Conservation (phyloP, 73 alveolate genomes). For the Tetrahymena malaccensis region DNA sequence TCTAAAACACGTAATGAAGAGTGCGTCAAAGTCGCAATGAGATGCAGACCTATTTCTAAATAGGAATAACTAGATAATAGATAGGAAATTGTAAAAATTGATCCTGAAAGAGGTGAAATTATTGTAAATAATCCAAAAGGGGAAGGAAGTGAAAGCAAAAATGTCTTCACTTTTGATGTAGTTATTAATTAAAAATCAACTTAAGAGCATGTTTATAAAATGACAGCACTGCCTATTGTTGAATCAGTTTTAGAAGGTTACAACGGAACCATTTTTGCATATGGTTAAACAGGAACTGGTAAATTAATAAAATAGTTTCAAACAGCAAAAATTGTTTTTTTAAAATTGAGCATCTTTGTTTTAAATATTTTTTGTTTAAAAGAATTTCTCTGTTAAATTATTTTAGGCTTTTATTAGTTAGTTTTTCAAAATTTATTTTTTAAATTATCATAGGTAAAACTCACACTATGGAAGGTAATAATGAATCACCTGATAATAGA, state of each 20-base stretch:
- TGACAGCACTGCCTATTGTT: slow-evolving; percentile 84
- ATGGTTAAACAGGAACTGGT: slow-evolving; percentile 97
- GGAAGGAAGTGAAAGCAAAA: slow-evolving; percentile 60
- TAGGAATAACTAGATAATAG: slow-evolving; percentile 71
- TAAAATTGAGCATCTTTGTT: background rate
- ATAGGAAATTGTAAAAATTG: slow-evolving; percentile 70
- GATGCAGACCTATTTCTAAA: slow-evolving; percentile 89
- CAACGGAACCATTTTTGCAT: slow-evolving; percentile 96
- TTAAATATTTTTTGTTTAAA: too few relatives aligned
- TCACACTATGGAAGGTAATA: slow-evolving; percentile 93
- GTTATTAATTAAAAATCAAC: slow-evolving; percentile 69
- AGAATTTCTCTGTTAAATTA: background rate
- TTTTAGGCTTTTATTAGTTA: background rate
- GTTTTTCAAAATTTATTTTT: background rate
- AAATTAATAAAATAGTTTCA: background rate
- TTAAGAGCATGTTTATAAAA: slow-evolving; percentile 74
- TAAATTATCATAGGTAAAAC: slow-evolving; percentile 62
- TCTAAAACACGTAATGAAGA: slow-evolving; percentile 33
- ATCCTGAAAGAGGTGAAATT: slow-evolving; percentile 76
- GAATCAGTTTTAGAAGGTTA: slow-evolving; percentile 93
- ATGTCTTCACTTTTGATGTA: slow-evolving; percentile 82
- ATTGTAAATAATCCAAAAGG: slow-evolving; percentile 58
- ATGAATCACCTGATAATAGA: slow-evolving; percentile 75
- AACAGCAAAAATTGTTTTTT: background rate
- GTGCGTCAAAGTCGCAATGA: slow-evolving; percentile 87